Evolutionary conservation across 1,139 yeast genomes (phyloP).

Genomic region (Pichia sp.): DNA sequence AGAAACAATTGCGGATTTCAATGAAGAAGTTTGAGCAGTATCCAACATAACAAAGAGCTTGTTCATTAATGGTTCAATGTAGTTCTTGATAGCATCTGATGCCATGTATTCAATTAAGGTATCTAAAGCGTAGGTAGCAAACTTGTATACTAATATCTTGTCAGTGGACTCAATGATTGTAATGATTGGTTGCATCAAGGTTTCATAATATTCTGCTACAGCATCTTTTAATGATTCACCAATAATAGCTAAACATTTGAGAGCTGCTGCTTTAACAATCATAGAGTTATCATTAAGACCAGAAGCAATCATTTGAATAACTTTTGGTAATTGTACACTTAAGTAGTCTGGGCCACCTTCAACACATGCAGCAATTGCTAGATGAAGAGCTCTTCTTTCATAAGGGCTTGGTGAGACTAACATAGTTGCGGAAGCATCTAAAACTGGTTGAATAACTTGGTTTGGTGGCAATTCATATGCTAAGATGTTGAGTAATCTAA

Average conservation of each 20-base stretch:
- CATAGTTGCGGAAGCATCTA: conserved; percentile 59
- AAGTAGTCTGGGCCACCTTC: conserved; percentile 93
- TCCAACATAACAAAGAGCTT: conserved; percentile 79
- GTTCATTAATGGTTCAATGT: conserved; percentile 84
- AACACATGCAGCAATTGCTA: conserved; percentile 75
- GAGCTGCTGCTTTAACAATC: conserved; percentile 78
- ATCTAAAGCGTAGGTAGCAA: conserved; percentile 87
- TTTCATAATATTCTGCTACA: conserved; percentile 75
- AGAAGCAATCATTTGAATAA: conserved; percentile 62
- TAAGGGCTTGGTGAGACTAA: conserved; percentile 58
- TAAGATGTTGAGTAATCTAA: conserved; percentile 71
- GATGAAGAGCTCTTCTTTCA: conserved; percentile 82
- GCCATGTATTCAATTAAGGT: conserved; percentile 88
- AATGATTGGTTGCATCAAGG: conserved; percentile 79
- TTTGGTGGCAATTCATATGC: conserved; percentile 85
- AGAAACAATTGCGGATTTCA: conserved; percentile 84
- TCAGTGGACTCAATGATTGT: conserved; percentile 81
- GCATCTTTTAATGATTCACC: conserved; percentile 80
- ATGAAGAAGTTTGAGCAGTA: conserved; percentile 52
- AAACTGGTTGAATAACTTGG: conserved; percentile 77
- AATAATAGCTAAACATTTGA: conserved; percentile 70
- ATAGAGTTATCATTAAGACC: conserved; percentile 78
- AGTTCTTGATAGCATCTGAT: conserved; percentile 73
- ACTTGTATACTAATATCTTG: conserved; percentile 76
- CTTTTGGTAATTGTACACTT: conserved; percentile 63